Evolutionary conservation across 352 stramenopile genomes (phyloP).

Genomic region (Phytophthora fragariaefolia): DNA sequence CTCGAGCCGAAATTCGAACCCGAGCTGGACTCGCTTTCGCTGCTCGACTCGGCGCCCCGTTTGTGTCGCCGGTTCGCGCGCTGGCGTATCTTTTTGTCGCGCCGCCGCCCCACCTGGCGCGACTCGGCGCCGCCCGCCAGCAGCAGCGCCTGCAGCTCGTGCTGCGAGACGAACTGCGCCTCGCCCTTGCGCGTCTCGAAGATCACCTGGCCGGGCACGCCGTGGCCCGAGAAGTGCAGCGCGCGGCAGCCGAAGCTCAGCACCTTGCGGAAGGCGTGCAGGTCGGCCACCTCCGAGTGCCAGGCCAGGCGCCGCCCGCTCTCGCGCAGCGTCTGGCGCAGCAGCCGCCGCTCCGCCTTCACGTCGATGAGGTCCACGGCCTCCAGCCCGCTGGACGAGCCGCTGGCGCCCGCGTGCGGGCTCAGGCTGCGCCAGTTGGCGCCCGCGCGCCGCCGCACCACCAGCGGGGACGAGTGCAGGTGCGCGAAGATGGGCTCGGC

Average conservation of each 20-base stretch:
- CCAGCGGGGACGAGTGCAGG: conserved; percentile 84
- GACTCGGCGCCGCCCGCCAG: conserved; percentile 66
- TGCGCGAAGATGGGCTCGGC: conserved; percentile 77
- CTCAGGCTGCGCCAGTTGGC: conserved; percentile 73
- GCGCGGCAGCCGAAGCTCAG: conserved; percentile 78
- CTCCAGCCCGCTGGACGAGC: conserved; percentile 50
- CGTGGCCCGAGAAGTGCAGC: conserved; percentile 84
- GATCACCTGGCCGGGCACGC: conserved; percentile 78
- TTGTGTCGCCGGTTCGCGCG: conserved; percentile 13
- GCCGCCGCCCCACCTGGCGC: conserved; percentile 12
- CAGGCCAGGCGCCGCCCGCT: conserved; percentile 68
- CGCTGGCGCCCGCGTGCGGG: conserved; percentile 24
- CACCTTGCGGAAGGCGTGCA: conserved; percentile 85
- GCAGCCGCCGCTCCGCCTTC: conserved; percentile 74
- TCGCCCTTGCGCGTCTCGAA: conserved; percentile 85
- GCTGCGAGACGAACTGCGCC: conserved; percentile 83
- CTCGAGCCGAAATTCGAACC: conserved; percentile 1
- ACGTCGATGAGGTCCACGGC: conserved; percentile 89
- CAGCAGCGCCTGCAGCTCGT: conserved; percentile 78
- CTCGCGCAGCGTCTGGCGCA: conserved; percentile 78
- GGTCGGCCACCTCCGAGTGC: conserved; percentile 80
- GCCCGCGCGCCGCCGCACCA: conserved; percentile 65
- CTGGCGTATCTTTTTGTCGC: conserved; percentile 12
- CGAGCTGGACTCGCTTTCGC: not conserved
- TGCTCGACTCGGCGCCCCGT: conserved; percentile 1